Percentiles rank a stretch among this genome's conserved stretches.
Evolutionary conservation across 768 basidiomycete species (phyloP).

Genomic region (Suillus variegatus): DNA sequence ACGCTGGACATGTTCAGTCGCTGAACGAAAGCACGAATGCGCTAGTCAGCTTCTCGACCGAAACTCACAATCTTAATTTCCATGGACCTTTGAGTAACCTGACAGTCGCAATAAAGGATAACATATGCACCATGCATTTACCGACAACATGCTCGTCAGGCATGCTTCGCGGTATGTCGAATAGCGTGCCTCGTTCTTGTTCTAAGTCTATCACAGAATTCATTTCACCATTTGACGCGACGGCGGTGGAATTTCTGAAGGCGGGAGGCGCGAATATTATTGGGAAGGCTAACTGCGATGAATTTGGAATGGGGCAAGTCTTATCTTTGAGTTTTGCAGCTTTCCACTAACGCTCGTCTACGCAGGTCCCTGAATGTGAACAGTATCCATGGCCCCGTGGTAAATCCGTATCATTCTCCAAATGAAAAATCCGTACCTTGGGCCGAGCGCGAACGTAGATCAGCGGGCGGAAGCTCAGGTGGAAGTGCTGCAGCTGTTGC

Average conservation of each 20-base stretch:
- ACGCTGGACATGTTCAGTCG: neutral
- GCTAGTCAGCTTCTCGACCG: neutral
- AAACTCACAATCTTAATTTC: neutral
- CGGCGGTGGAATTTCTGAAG: conserved; percentile 67
- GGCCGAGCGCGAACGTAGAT: conserved; percentile 44
- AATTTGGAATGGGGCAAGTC: conserved; percentile 96
- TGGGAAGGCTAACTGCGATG: conserved; percentile 95
- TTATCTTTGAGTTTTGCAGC: neutral
- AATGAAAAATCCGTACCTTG: conserved; percentile 18
- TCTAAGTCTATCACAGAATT: conserved; percentile 51
- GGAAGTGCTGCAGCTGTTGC: conserved; percentile 95
- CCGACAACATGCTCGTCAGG: conserved; percentile 79
- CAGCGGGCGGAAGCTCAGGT: conserved; percentile 92
- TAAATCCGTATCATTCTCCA: conserved; percentile 64
- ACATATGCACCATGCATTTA: conserved; percentile 69
- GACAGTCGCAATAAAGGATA: conserved; percentile 80
- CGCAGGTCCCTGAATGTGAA: conserved; percentile 76
- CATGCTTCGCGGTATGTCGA: conserved; percentile 61
- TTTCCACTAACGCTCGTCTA: neutral
- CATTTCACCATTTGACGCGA: conserved; percentile 82
- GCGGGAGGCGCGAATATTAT: conserved; percentile 65
- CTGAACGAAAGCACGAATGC: conserved; percentile 3
- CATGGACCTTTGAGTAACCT: conserved; percentile 40
- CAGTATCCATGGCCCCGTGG: conserved; percentile 71
- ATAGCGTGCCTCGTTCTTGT: neutral